phyloP scores from a whole-genome alignment of 495 filamentous ascomycete genomes.

The Penicillium crystallinum region DNA sequence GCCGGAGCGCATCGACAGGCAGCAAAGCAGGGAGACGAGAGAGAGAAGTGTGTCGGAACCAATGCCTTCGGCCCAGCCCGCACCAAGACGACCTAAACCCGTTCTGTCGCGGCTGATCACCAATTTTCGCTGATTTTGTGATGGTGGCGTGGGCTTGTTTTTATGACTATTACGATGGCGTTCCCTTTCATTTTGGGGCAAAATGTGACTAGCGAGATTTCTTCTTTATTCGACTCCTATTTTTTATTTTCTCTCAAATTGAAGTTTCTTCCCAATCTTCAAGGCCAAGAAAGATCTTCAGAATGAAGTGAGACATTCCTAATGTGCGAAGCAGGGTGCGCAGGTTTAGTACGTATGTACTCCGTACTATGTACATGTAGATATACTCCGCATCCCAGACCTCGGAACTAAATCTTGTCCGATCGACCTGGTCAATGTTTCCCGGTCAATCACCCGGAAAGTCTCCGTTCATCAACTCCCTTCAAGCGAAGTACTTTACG shows the following conservation, averaged over 20 bases:
- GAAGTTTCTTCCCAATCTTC: background rate
- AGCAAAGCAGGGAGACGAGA: constrained; percentile 2
- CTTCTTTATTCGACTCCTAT: background rate
- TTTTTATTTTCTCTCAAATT: background rate
- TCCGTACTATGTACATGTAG: no score
- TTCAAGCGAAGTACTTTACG: background rate
- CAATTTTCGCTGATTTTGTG: constrained; percentile 25
- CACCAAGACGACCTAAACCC: constrained; percentile 30
- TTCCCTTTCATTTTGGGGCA: background rate
- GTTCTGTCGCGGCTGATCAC: constrained; percentile 39
- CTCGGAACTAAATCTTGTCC: background rate
- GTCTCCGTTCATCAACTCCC: background rate
- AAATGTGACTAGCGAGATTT: background rate
- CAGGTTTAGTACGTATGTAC: no score
- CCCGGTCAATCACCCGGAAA: background rate
- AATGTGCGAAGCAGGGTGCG: no score
- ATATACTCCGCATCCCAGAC: no score
- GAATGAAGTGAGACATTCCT: no score
- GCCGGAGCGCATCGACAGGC: background rate
- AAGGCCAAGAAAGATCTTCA: background rate
- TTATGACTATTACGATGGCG: constrained; percentile 8
- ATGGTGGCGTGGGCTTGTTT: constrained; percentile 7
- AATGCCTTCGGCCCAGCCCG: constrained; percentile 9
- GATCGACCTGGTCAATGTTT: background rate
- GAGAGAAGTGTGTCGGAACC: constrained; percentile 24